Conservation (phyloP, 805 yeast species). For the Wickerhamiella bombiphila region DNA sequence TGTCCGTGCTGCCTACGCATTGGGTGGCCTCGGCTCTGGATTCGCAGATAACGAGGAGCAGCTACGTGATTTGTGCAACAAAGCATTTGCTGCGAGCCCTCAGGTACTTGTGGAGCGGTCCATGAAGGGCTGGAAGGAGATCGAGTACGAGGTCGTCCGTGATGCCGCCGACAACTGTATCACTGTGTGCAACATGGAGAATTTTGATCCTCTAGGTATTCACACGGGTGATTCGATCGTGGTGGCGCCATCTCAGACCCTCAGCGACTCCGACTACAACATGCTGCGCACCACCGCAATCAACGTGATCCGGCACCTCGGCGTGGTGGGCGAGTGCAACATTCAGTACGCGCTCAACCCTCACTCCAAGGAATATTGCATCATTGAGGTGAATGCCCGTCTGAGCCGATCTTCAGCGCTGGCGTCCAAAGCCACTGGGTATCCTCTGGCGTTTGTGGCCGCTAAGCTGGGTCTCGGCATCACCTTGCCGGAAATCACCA, state of each 20-base stretch:
- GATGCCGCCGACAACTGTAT: conserved; percentile 96
- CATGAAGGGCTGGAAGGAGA: conserved; percentile 99
- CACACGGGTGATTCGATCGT: conserved; percentile 99
- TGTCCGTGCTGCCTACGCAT: conserved; percentile 92
- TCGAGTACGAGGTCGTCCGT: conserved; percentile 97
- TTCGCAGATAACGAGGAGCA: conserved; percentile 82
- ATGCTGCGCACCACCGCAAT: conserved; percentile 97
- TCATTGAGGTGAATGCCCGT: conserved; percentile 96
- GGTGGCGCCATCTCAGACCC: conserved; percentile 96
- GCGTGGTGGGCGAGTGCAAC: conserved; percentile 99
- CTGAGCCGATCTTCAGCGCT: conserved; percentile 96
- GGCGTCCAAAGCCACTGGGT: conserved; percentile 98
- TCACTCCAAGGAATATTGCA: conserved; percentile 83
- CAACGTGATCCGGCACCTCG: conserved; percentile 89
- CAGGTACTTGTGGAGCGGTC: conserved; percentile 91
- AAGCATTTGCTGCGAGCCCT: conserved; percentile 91
- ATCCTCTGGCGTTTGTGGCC: conserved; percentile 95
- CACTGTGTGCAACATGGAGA: conserved; percentile 98
- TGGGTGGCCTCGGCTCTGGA: conserved; percentile 97
- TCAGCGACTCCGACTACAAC: conserved; percentile 92
- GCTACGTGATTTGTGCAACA: conserved; percentile 67
- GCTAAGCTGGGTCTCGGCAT: conserved; percentile 90
- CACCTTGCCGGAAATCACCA: conserved; percentile 79
- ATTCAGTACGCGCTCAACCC: conserved; percentile 95
- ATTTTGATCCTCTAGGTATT: conserved; percentile 94